A percentile compares a stretch with the other conserved stretches of the same genome.
phyloP scores from a whole-genome alignment of 2,329 filamentous ascomycete genomes.

The Aureobasidium musti region DNA sequence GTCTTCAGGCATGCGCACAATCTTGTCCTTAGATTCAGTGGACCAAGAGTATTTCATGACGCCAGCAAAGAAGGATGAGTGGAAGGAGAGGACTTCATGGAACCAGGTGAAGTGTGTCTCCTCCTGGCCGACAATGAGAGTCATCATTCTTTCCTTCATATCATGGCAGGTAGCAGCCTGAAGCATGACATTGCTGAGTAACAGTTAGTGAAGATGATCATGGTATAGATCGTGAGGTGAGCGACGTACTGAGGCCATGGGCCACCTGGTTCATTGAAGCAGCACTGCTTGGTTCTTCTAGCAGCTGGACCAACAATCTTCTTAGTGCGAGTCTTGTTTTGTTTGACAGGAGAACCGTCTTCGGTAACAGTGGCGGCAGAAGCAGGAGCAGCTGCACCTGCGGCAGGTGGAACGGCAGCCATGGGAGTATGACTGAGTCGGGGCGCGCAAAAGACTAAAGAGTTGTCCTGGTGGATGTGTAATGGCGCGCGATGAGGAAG shows the following conservation, averaged over 20 bases:
- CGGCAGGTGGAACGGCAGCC: background rate
- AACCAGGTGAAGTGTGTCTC: background rate
- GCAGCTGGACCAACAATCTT: background rate
- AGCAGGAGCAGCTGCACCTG: background rate
- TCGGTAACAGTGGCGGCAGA: background rate
- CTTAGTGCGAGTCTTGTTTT: background rate
- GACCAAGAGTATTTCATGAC: background rate
- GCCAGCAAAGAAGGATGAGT: slow-evolving; percentile 13
- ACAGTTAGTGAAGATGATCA: background rate
- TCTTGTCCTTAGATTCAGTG: background rate
- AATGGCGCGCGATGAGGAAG: background rate
- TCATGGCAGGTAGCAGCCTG: background rate
- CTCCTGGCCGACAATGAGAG: background rate
- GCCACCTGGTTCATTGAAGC: background rate
- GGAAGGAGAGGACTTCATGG: background rate
- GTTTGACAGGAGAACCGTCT: background rate
- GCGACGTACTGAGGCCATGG: background rate
- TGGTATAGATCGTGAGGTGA: too few relatives aligned
- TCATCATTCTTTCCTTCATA: background rate
- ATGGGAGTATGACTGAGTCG: background rate
- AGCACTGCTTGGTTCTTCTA: background rate
- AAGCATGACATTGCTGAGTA: background rate
- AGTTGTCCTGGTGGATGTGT: background rate
- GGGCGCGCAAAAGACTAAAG: background rate
- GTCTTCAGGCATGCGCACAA: slow-evolving; percentile 1